Conservation (phyloP, 2,329 filamentous ascomycete species). For the Sclerotinia sclerotiorum region DNA sequence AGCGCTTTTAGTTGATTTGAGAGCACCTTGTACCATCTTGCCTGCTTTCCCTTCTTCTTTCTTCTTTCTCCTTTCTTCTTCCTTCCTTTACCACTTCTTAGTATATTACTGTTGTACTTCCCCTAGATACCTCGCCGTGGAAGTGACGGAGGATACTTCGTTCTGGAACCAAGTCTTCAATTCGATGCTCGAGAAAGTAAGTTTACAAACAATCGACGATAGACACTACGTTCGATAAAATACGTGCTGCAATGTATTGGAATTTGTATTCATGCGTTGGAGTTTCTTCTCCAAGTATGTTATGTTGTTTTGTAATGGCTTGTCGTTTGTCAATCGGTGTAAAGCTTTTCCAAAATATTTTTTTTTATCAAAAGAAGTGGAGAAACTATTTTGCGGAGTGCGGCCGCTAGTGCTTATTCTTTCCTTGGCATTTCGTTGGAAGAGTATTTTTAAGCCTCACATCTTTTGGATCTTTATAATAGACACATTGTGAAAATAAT, state of each 20-base stretch:
- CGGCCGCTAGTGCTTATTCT: background rate
- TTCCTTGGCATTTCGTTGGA: background rate
- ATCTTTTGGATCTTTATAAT: background rate
- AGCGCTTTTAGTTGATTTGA: slow-evolving; percentile 37
- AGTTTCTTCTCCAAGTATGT: background rate
- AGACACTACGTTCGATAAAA: background rate
- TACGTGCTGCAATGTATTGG: background rate
- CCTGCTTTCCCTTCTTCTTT: background rate
- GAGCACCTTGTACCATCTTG: slow-evolving; percentile 40
- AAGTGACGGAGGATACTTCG: background rate
- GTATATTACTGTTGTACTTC: too few species aligned
- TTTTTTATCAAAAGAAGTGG: slow-evolving; percentile 3
- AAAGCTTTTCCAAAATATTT: background rate
- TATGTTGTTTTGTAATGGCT: background rate
- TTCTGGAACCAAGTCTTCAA: background rate
- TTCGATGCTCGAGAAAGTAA: background rate
- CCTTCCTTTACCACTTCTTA: background rate
- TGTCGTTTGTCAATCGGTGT: background rate
- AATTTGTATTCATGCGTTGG: background rate
- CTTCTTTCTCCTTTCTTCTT: too few species aligned
- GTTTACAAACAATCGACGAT: background rate
- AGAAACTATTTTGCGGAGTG: slow-evolving; percentile 10
- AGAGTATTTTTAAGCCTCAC: background rate
- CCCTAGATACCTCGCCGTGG: too few species aligned
- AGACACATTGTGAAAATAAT: background rate